Evolutionary conservation across 148 eudicot species (phyloP), one percentile per base, ranked within the genome.

Genomic region (Heliosperma pusillum): DNA sequence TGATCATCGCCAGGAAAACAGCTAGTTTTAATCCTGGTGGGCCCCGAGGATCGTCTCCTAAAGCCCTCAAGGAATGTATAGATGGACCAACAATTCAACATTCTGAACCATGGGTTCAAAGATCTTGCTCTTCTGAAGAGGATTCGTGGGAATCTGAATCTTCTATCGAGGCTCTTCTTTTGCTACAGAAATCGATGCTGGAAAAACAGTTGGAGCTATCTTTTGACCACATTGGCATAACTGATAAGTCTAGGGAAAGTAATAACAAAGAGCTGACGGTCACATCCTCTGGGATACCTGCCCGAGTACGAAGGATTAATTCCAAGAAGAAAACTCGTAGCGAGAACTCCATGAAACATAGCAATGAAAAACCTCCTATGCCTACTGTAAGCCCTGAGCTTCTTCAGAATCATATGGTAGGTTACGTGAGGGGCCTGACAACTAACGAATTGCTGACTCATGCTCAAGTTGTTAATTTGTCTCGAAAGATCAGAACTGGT

Each of bases 191-290:
- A 77, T 89, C 87, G 42, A 87, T 90, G 87, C 84, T 95, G 71
- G 97, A 95, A 74, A 90, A 95, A 79, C 97, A 90, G 84, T 89
- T 91, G 89, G 88, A 81, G 73, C 85, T 92, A 64, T 88, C 97
- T n/a, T 73, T 88, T 61, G 87, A 87, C 40, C 59, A 68, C 63
- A 65, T 57, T 25, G 63, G 74, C 20, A 22, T 25, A 72, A 52
- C 77, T 19, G 78, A 78, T 69, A 44, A 62, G 70, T 74, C 63
- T 5, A 76, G 61, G 78, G 83, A 74, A 77, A 77, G 76, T 44
- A 72, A 8, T 20, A 33, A 20, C 55, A 85, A 84, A 80, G 80
- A 81, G 76, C 74, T 74, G 24, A 78, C 65, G 11, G 77, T 90
- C 73, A 86, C 86, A 66, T 79, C 85, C 71, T 90, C 97, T 19